Evolutionary conservation across 805 yeast species (phyloP).

Genomic region (Pichia insulana): DNA sequence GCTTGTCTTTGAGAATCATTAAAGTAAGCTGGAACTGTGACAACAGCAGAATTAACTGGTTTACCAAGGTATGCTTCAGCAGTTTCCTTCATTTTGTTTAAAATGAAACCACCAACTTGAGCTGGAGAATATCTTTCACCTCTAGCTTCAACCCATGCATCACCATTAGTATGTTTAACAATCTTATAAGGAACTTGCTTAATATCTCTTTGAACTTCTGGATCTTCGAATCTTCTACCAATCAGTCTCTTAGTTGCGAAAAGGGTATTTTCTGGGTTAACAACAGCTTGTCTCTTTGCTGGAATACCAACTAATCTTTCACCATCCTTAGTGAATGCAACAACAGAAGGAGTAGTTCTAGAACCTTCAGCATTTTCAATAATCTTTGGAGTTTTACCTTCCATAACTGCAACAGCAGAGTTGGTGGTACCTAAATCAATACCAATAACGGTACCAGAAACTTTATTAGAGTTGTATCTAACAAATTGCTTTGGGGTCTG

Average conservation of each 20-base stretch:
- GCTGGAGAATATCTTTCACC: constrained; percentile 51
- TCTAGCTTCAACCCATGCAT: constrained; percentile 55
- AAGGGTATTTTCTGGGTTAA: constrained; percentile 71
- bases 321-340: constrained; percentile 48
- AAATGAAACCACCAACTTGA: constrained; percentile 62
- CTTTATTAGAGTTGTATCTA: constrained; percentile 29
- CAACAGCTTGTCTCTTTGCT: constrained; percentile 70
- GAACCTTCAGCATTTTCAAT: constrained; percentile 74
- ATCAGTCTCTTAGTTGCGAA: constrained; percentile 77
- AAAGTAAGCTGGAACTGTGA: constrained; percentile 85
- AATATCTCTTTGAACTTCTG: constrained; percentile 62
- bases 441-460: constrained; percentile 50
- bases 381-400: constrained; percentile 53
- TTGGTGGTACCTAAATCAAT: constrained; percentile 83
- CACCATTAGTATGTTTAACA: constrained; percentile 51
- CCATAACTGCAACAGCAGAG: constrained; percentile 75
- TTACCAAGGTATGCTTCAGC: constrained; percentile 90
- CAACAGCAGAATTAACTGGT: constrained; percentile 81
- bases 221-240: constrained; percentile 62
- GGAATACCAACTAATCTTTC: constrained; percentile 52
- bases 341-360: constrained; percentile 73
- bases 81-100: constrained; percentile 97
- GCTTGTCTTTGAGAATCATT: constrained; percentile 91
- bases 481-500: constrained; percentile 17
- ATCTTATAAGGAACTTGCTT: constrained; percentile 56